Base-by-base conservation (phyloP, 2,329 filamentous ascomycete species). In the Phoma herbarum region DNA sequence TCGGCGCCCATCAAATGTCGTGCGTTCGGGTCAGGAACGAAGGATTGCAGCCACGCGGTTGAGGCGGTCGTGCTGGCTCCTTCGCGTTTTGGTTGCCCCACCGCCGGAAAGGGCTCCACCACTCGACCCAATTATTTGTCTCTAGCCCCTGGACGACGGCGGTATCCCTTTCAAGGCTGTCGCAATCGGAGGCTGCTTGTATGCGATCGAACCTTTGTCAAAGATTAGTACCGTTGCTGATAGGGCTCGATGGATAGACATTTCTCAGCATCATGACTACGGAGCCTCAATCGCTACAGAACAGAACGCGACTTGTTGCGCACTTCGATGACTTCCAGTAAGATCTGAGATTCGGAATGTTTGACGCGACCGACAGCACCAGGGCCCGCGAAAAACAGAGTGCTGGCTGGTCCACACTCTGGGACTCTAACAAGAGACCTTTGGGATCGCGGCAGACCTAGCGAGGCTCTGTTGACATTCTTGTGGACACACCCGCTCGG, bases 391-490 rank as follows among this genome's bases (percentile, higher is more conserved):
- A 63, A 41, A 53, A 60, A 33, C 63, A 69, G 37, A 55, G 31
- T 52, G 46, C 56, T 20, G 60, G 78, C 57, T 86, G 85, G 85
- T 79, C 81, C 29, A 76, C 78, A 3, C 76, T 87, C 18, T 88
- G 85, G 84, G 74, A 81, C 33, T 74, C 80, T 45, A 77, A 77
- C 37, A 75, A 80, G 44, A 62, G 76, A 83, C 22, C 83, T 84
- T 1, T 88, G 84, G 84, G 85, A 87, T 67, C 77, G 79, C 16
- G 81, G 81, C 20, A 72, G 74, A 35, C 81, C 29, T 84, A 82
- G 44, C 84, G 84, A 39, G 22, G 85, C 85, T 1, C 71, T 88
- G 29, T 56, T 60, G 14, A 46, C 28, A 12, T 63, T 68, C n/a
- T 33, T 65, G 10, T 58, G 56, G 9, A 51, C 53, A 16, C 50